phyloP scores from a whole-genome alignment of 495 filamentous ascomycete species.

The Lindgomyces ingoldianus region DNA sequence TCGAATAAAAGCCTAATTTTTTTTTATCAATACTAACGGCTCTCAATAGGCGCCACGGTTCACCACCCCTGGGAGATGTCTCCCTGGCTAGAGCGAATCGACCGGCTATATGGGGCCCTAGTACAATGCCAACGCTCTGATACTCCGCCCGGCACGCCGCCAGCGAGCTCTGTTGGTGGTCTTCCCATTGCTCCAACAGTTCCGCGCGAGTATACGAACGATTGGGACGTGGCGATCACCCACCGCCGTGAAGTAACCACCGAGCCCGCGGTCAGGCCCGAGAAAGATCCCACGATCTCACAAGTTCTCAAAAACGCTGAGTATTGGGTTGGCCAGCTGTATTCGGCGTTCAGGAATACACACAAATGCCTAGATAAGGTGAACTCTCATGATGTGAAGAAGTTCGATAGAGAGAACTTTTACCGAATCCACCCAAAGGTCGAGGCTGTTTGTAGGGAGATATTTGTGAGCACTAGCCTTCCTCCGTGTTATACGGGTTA shows the following conservation, averaged over 20 bases:
- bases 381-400: not conserved
- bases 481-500: not conserved
- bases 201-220: not conserved
- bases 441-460: not conserved
- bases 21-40: too few species aligned
- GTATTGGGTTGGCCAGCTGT: not conserved
- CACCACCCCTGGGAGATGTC: not conserved
- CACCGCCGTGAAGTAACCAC: not conserved
- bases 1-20: too few species aligned
- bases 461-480: not conserved
- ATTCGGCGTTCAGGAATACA: not conserved
- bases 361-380: not conserved
- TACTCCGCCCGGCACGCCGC: too few species aligned
- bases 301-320: not conserved
- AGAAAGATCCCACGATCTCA: not conserved
- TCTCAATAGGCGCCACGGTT: too few species aligned
- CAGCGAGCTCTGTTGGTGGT: not conserved
- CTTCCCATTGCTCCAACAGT: not conserved
- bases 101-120: too few species aligned
- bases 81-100: not conserved
- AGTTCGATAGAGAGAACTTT: not conserved
- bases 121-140: too few species aligned
- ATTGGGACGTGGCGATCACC: not conserved
- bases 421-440: not conserved
- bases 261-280: not conserved